These are phyloP conservation scores for Gracilaria gracilis DNA, from an alignment of 23 red algal genomes.

Conservation along the genomic window DNA sequence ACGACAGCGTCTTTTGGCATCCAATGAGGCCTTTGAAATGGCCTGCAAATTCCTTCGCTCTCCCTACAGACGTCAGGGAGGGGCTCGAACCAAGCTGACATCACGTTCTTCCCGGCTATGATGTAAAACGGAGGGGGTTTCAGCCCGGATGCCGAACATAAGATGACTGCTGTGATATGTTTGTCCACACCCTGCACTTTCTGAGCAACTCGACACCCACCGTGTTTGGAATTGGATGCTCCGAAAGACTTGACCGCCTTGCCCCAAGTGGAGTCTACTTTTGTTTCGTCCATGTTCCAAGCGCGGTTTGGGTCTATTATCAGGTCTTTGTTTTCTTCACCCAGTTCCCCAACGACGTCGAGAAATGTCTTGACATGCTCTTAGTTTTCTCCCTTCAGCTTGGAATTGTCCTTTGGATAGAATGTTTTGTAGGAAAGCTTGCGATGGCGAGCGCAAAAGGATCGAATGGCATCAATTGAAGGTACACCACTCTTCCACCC, in stretches of 20 bases:
- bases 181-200: background rate
- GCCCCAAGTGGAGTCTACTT: too few species aligned
- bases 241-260: too few species aligned
- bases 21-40: background rate
- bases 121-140: constrained; percentile 30
- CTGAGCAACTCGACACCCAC: too few species aligned
- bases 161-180: constrained; percentile 23
- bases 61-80: background rate
- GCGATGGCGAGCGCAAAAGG: background rate
- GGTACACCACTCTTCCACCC: too few species aligned
- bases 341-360: background rate
- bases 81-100: background rate
- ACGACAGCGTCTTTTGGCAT: constrained; percentile 18
- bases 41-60: background rate
- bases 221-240: too few species aligned
- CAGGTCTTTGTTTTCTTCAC: background rate
- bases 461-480: background rate
- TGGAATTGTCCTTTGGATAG: background rate
- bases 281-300: too few species aligned
- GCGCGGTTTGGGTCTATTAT: too few species aligned
- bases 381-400: too few species aligned
- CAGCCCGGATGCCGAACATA: background rate
- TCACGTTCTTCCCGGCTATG: constrained; percentile 11
- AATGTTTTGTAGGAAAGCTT: background rate
- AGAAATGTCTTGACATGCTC: background rate